phyloP scores from a whole-genome alignment of 2,329 filamentous ascomycete species.

The Dactylonectria estremocensis region DNA sequence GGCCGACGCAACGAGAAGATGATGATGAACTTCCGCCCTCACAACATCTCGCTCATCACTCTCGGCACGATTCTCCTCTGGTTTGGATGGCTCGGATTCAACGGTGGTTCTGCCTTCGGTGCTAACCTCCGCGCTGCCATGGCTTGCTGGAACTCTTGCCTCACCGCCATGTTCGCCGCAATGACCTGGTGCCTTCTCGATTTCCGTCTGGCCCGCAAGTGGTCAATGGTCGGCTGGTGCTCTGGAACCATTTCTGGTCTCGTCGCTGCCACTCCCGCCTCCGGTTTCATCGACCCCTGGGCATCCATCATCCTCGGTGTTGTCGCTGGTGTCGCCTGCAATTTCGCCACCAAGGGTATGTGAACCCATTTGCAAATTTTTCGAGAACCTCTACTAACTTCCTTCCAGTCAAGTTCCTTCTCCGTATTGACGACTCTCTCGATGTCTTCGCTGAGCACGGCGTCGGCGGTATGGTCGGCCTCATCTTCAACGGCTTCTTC shows the following conservation, averaged over 20 bases:
- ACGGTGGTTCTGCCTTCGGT: constrained; percentile 94
- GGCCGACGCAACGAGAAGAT: constrained; percentile 98
- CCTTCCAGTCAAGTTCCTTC: constrained; percentile 69
- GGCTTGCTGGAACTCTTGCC: constrained; percentile 98
- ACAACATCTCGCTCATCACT: constrained; percentile 98
- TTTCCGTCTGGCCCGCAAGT: constrained; percentile 94
- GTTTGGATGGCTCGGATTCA: constrained; percentile 99
- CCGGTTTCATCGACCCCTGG: constrained; percentile 78
- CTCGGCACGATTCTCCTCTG: constrained; percentile 95
- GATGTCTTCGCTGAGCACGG: constrained; percentile 82
- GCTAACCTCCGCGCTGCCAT: constrained; percentile 94
- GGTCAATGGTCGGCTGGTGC: constrained; percentile 86
- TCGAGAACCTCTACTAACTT: constrained; percentile 25
- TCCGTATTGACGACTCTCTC: constrained; percentile 79
- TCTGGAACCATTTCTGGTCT: constrained; percentile 80
- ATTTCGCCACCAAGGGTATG: constrained; percentile 75
- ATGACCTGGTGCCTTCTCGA: constrained; percentile 97
- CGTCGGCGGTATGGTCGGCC: constrained; percentile 77
- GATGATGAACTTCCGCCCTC: constrained; percentile 99
- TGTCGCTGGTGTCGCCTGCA: constrained; percentile 76
- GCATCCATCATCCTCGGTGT: constrained; percentile 77
- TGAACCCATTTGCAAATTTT: background rate
- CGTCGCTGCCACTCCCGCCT: constrained; percentile 78
- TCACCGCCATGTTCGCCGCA: constrained; percentile 92
- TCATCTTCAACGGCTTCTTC: constrained; percentile 82